Evolutionary conservation across 2,329 filamentous ascomycete genomes (phyloP), one percentile per base, ranked within the genome.

Genomic region (Aspergillus calidoustus): DNA sequence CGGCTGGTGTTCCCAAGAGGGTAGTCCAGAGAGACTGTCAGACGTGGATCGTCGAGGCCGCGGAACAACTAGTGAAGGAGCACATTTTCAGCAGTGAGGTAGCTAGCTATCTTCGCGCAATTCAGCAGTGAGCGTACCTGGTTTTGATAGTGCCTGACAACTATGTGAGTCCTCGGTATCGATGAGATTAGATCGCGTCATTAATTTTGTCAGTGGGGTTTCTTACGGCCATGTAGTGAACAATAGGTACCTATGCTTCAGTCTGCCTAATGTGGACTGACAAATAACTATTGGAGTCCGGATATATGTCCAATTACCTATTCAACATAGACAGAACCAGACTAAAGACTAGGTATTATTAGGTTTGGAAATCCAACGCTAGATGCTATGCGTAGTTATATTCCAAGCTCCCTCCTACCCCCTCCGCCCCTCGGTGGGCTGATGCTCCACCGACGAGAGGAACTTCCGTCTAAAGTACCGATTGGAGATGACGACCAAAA

Each of bases 41-140:
- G 66, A 76, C 73, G 11, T 78, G 75, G 76, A 72, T 76, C 54
- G 66, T 76, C 6, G 74, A 77, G 58, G 72, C 74, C 5, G 72
- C 73, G 0, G 64, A 72, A 4, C 67, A 73, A 56, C 69, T 77
- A 25, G 66, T 71, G 9, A 44, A n/a, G 3, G 70, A 74, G 19
- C 47, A 62, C 2, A 72, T 77, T n/a, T 68, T 76, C 34, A 48
- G n/a, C 8, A 13, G 8, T 3, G 64, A 66, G 8, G 67, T 72
- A 56, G 66, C 54, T 22, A 54, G 17, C 25, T 78, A 73, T 57
- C 63, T 77, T 47, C 64, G 60, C 5, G 59, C 53, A 5, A 68
- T 70, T 30, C 57, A 71, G 54, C 69, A 75, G 63, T 72, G 38
- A 65, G 11, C 11, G 6, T 38, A 38, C 9, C 15, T 38, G 9